Conservation (phyloP, 139 green algal genomes). For the Chlorella sorokiniana region DNA sequence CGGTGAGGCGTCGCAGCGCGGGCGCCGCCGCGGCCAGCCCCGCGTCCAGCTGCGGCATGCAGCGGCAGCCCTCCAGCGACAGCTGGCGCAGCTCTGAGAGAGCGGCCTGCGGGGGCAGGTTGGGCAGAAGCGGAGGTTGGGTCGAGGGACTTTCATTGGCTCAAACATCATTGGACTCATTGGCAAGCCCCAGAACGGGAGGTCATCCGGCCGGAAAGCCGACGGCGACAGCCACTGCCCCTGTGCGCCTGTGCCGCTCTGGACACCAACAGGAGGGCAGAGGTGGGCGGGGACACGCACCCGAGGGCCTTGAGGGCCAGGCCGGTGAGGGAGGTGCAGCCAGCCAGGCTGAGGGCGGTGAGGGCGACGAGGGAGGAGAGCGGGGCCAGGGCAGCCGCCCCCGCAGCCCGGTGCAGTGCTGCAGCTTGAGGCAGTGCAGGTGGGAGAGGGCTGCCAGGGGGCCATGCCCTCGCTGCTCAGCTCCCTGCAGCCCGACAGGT, state of each 20-base stretch:
- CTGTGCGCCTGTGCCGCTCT: too few relatives aligned
- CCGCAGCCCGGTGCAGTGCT: constrained; percentile 49
- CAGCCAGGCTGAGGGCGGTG: constrained; percentile 27
- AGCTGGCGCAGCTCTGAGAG: constrained; percentile 23
- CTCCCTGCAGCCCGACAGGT: constrained; percentile 52
- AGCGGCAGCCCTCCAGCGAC: constrained; percentile 34
- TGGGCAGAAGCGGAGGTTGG: neutral
- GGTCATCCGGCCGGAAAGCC: too few relatives aligned
- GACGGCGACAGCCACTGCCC: too few relatives aligned
- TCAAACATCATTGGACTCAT: too few relatives aligned
- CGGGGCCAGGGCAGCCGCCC: constrained; percentile 13
- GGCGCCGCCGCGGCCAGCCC: constrained; percentile 14
- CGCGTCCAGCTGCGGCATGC: constrained; percentile 29
- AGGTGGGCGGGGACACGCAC: neutral
- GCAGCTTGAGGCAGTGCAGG: constrained; percentile 36
- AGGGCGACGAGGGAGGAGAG: constrained; percentile 7
- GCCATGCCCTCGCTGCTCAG: constrained; percentile 36
- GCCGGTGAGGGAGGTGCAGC: constrained; percentile 26
- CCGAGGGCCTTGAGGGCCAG: constrained; percentile 5
- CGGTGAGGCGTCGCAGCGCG: constrained; percentile 21
- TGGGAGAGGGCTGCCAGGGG: constrained; percentile 28
- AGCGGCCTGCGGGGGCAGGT: neutral
- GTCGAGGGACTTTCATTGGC: too few relatives aligned
- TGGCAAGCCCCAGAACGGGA: too few relatives aligned
- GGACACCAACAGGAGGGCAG: neutral